phyloP scores from a whole-genome alignment of 768 basidiomycete species.

The Mycena kentingensis region DNA sequence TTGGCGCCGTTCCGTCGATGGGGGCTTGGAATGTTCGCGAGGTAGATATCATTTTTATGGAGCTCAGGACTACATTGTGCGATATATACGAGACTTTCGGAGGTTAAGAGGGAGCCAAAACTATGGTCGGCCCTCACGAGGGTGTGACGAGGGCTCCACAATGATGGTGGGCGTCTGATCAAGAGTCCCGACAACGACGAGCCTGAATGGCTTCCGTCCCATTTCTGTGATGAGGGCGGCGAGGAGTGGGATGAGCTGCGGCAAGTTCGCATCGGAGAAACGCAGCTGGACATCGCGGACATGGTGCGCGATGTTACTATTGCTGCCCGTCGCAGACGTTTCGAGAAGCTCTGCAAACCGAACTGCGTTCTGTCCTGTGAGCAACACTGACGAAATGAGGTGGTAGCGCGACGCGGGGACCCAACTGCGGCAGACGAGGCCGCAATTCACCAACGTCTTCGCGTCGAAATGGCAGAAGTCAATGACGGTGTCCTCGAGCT shows the following conservation, averaged over 20 bases:
- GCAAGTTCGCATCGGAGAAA: constrained; percentile 2
- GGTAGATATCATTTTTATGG: too few relatives aligned
- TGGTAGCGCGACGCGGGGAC: constrained; percentile 20
- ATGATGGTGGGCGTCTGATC: too few relatives aligned
- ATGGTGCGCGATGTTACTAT: not conserved
- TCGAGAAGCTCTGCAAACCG: constrained; percentile 2
- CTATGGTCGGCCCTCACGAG: too few relatives aligned
- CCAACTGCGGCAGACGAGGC: constrained; percentile 24
- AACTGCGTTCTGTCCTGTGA: constrained; percentile 2
- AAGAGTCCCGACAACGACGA: too few relatives aligned
- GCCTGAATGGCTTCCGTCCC: too few relatives aligned
- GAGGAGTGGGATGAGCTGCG: constrained; percentile 3
- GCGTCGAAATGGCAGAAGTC: constrained; percentile 21
- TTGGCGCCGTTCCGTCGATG: too few relatives aligned
- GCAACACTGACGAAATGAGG: constrained; percentile 15
- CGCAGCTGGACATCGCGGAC: constrained; percentile 12
- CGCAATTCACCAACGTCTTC: constrained; percentile 15
- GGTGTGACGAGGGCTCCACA: too few relatives aligned
- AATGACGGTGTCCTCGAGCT: constrained; percentile 22
- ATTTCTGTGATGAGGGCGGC: too few relatives aligned
- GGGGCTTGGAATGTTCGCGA: too few relatives aligned
- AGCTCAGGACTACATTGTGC: too few relatives aligned
- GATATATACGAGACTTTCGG: too few relatives aligned
- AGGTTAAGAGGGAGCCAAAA: too few relatives aligned
- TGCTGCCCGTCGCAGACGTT: not conserved